Conservation (phyloP, 148 eudicot species). For the Arbutus unedo region DNA sequence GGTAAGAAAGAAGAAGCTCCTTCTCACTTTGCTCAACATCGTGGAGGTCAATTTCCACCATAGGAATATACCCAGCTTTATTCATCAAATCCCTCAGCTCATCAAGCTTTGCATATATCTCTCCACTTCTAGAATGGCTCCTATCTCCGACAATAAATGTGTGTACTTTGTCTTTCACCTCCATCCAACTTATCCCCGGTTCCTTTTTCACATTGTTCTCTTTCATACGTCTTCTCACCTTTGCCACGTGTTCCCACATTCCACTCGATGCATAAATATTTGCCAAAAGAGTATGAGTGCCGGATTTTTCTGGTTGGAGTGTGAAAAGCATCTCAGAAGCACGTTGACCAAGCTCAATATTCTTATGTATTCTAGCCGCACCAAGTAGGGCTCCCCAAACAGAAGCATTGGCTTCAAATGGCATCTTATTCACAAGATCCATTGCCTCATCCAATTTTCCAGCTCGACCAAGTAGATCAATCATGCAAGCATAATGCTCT, state of each 20-base stretch:
- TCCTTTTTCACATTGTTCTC: constrained; percentile 52
- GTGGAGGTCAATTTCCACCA: constrained; percentile 34
- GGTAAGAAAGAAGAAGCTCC: constrained; percentile 45
- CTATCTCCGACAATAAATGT: constrained; percentile 17
- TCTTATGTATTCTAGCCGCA: constrained; percentile 52
- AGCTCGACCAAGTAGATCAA: constrained; percentile 19
- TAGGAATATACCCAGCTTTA: constrained; percentile 18
- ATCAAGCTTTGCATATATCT: constrained; percentile 20
- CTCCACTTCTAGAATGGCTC: constrained; percentile 15
- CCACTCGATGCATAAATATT: constrained; percentile 58
- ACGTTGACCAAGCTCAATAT: constrained; percentile 42
- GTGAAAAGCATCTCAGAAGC: constrained; percentile 48
- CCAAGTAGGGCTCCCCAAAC: constrained; percentile 57
- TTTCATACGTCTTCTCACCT: constrained; percentile 50
- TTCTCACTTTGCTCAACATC: constrained; percentile 49
- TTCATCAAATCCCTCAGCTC: constrained; percentile 17
- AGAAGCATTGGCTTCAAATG: constrained; percentile 21
- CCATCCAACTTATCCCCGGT: constrained; percentile 40
- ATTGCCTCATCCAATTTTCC: constrained; percentile 17
- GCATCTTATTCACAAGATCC: constrained; percentile 13
- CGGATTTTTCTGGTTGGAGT: constrained; percentile 55
- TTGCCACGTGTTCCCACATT: constrained; percentile 50
- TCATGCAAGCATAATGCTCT: constrained; percentile 33
- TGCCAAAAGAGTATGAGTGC: constrained; percentile 46
- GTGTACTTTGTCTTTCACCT: constrained; percentile 18